Percentiles rank a stretch among this genome's conserved stretches.
Conservation (phyloP, 2,329 filamentous ascomycete species). For the Ophiostoma triangulosporum region DNA sequence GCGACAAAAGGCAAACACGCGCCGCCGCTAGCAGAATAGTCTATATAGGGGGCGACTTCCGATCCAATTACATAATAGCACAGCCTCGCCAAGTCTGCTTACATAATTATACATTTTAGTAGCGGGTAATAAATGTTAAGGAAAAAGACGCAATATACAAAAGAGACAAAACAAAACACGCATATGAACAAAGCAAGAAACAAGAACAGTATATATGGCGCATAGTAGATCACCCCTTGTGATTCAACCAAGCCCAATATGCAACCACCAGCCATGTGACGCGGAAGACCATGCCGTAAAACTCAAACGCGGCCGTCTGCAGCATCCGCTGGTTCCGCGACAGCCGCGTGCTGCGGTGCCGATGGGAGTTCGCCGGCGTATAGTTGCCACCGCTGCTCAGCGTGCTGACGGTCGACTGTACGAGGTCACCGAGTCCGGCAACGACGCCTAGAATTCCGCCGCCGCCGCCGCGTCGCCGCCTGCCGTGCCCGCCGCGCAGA, state of each 20-base stretch:
- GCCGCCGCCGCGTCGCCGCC: constrained; percentile 5
- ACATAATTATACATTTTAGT: not conserved
- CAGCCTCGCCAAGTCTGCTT: not conserved
- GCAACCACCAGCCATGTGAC: constrained; percentile 49
- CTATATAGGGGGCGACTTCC: not conserved
- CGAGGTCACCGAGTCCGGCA: not conserved
- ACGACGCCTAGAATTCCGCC: not conserved
- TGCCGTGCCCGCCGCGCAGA: not conserved
- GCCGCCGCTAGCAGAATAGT: no score
- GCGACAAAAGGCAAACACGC: not conserved
- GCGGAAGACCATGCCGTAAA: constrained; percentile 46
- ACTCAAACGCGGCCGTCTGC: constrained; percentile 37
- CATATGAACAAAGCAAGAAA: not conserved
- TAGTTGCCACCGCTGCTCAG: constrained; percentile 1
- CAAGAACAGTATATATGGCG: not conserved
- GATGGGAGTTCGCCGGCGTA: constrained; percentile 14
- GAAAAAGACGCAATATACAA: not conserved
- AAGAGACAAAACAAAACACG: not conserved
- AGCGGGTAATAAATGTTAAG: not conserved
- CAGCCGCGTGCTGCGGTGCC: constrained; percentile 24
- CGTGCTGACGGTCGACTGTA: constrained; percentile 13
- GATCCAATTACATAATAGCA: not conserved
- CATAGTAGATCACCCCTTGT: constrained; percentile 30
- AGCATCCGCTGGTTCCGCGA: not conserved
- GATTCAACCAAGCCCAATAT: constrained; percentile 56